Base-by-base conservation (phyloP, 2,329 filamentous ascomycete genomes). In the Monilinia laxa region DNA sequence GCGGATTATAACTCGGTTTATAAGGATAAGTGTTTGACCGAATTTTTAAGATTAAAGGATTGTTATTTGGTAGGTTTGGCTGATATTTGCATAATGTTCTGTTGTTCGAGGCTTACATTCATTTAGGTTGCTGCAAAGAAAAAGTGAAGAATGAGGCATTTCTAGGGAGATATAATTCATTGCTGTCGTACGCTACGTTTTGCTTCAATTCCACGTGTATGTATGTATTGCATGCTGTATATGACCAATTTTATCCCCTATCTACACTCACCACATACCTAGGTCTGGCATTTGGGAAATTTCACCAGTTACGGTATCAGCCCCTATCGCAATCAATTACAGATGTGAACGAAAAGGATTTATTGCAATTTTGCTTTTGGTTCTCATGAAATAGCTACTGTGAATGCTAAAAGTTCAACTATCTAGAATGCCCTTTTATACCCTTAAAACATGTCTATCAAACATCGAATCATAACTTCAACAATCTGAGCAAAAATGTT, bases 1-100 rank as follows among this genome's bases (percentile, higher is more conserved):
- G 86, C 87, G 51, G 94, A 98, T 76, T 98, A 96, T 79, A 94
- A 94, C 76, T 87, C 92, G 4, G 87, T 97, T 3, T 86, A 93
- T 73, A 96, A 96, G 76, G 92, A 97, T 76, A 95, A 95, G 82
- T 99, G 95, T 75, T 83, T 84, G 5, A 87, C 87, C 67, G 93
- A 97, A 75, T 98, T 99, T 73, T 81, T 95, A 78, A 87, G 81
- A 71, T 78, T 98, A 59, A 97, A 96, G 77, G 84, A 96, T 71
- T 98, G 94, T 76, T 96, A 92, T 76, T 75, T 96, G 75, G 93
- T 97, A 82, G 74, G 85, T 52, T 66, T 10, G 23, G 31, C 57
- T 45, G 31, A n/a, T 45, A 65, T 38, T 9, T 25, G 20, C 28
- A 25, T 35, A 35, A n/a, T 14, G 11, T 23, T 25, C 49, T 20